phyloP scores from a whole-genome alignment of 1,139 yeast genomes.

The Petasospora fabianii region DNA sequence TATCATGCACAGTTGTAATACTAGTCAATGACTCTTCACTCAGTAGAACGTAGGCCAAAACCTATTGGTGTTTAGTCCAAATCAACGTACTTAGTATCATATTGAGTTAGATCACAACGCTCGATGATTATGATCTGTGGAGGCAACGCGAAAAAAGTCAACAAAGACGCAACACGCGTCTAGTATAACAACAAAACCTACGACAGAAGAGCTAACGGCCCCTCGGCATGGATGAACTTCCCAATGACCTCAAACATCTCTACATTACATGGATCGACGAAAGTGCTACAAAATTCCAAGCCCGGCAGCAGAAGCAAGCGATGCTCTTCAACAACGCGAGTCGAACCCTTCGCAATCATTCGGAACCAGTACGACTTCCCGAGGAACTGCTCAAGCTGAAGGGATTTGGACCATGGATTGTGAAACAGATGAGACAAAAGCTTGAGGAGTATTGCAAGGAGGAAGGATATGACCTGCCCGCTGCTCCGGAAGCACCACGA shows the following conservation, averaged over 20 bases:
- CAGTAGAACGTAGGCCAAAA: too few species aligned
- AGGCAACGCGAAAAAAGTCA: too few species aligned
- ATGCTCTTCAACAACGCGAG: conserved; percentile 15
- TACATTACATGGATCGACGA: conserved; percentile 24
- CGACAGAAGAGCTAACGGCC: too few species aligned
- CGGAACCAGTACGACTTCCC: conserved; percentile 14
- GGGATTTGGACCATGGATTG: conserved; percentile 19
- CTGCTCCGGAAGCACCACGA: conserved; percentile 3
- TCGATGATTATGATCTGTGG: too few species aligned
- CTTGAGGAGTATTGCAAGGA: conserved; percentile 19
- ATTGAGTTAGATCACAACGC: too few species aligned
- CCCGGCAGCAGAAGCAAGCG: conserved; percentile 14
- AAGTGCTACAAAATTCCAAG: conserved; percentile 5
- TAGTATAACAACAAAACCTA: too few species aligned
- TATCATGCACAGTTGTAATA: too few species aligned
- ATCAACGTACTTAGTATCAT: too few species aligned
- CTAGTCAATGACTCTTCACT: too few species aligned
- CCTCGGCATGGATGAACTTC: conserved; percentile 16
- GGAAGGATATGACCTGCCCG: conserved; percentile 16
- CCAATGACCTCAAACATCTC: conserved; percentile 20
- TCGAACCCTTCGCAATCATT: conserved; percentile 8
- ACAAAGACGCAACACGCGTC: too few species aligned
- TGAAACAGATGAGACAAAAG: conserved; percentile 9
- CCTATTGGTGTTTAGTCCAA: too few species aligned
- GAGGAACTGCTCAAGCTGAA: conserved; percentile 16